Conservation (phyloP, 2,329 filamentous ascomycete species). For the Botryotinia narcissicola region DNA sequence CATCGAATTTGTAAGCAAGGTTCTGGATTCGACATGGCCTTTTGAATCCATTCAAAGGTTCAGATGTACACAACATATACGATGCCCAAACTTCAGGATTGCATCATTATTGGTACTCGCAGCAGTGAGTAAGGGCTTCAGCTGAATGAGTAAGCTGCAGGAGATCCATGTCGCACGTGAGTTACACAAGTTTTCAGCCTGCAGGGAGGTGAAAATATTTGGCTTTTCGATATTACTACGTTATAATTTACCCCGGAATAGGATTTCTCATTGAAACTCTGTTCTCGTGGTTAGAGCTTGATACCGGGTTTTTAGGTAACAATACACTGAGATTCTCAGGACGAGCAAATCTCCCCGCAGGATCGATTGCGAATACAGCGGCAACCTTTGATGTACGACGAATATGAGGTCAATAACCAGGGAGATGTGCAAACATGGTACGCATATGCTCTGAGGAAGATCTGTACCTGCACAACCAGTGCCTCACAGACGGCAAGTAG, state of each 20-base stretch:
- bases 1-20: neutral
- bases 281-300: neutral
- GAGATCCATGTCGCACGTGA: neutral
- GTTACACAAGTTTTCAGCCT: neutral
- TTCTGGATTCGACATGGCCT: neutral
- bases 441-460: neutral
- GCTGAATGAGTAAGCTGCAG: neutral
- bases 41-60: neutral
- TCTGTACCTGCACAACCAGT: neutral
- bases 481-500: neutral
- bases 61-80: neutral
- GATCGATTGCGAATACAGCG: neutral
- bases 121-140: neutral
- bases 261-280: neutral
- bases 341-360: neutral
- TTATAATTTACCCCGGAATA: neutral
- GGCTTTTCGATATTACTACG: neutral
- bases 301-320: neutral
- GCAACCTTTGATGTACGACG: neutral
- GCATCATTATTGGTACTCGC: neutral
- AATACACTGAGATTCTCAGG: fast-evolving
- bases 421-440: neutral
- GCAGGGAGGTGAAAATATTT: neutral
- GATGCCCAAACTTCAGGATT: neutral
- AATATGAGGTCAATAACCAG: neutral